Conservation (phyloP, 2,329 filamentous ascomycete genomes). For the Penicillium brevicompactum region DNA sequence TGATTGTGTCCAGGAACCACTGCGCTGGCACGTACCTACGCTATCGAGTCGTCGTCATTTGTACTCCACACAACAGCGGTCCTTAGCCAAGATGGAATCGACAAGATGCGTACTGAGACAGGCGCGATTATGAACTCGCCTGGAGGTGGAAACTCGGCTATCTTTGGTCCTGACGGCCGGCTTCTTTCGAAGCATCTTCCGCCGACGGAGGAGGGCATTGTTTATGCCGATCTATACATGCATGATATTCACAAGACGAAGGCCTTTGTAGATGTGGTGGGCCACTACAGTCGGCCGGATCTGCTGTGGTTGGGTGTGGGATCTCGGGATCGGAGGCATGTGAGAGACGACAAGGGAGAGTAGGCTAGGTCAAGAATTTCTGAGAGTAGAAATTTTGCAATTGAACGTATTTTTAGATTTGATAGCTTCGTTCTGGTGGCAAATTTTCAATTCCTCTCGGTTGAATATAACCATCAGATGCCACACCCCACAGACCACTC, state of each 20-base stretch:
- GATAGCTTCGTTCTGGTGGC: too few species aligned
- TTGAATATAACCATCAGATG: too few species aligned
- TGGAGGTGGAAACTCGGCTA: neutral
- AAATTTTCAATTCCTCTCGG: too few species aligned
- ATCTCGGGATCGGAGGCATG: too few species aligned
- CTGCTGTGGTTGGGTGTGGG: neutral
- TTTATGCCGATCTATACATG: neutral
- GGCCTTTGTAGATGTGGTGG: neutral
- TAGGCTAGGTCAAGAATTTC: too few species aligned
- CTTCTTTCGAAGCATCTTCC: neutral
- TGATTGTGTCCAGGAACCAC: too few species aligned
- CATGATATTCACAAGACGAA: neutral
- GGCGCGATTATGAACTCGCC: neutral
- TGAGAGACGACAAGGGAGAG: too few species aligned
- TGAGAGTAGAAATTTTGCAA: too few species aligned
- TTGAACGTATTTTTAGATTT: too few species aligned
- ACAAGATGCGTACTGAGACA: neutral
- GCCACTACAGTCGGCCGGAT: slow-evolving; percentile 1
- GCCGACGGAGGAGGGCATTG: neutral
- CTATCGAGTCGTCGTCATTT: slow-evolving; percentile 2
- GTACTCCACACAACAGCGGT: neutral
- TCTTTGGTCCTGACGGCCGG: slow-evolving; percentile 3
- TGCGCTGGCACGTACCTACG: neutral
- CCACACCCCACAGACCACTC: too few species aligned
- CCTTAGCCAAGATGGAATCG: neutral